Base-by-base conservation (phyloP, 768 basidiomycete species). In the Botryobasidium botryosum region DNA sequence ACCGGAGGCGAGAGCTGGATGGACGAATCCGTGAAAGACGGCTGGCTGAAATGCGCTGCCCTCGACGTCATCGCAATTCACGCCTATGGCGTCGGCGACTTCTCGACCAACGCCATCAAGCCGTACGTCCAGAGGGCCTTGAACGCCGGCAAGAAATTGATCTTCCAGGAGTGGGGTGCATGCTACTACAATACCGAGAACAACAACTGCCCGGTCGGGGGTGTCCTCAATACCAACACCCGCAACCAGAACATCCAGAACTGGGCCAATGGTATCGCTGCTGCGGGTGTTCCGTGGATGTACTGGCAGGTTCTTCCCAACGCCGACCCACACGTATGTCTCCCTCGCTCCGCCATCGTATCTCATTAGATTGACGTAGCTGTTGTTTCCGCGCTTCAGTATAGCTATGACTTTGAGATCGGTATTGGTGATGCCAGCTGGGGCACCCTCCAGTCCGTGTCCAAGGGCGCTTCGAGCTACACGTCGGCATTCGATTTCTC, bases 301-400 rank as follows among this genome's bases (percentile, higher is more conserved):
- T 64, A 64, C 48, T 64, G 64, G 62, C 56, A 65, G 47, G 56
- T 62, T 21, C 50, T 65, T 36, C 63, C 57, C 27, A 62, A 64
- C 46, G 43, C 54, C 5, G 63, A 63, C 40, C 61, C 61, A 7
- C 61, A 62, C n/a, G n/a, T 37, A 37, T 43, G 55, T 62, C 44
- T 47, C 59, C 43, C 3, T 20, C 24, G 25, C 35, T 44, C 6
- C 17, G 23, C 33, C 7, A 17, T 31, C 27, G 10, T 20, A 15
- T n/a, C n/a, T n/a, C n/a, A n/a, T n/a, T n/a, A n/a, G n/a, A n/a
- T n/a, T n/a, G 1, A n/a, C 2, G 23, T 45, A 7, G 21, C 29
- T 10, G 4, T 27, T 6, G 26, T 15, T 4, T 23, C 21, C 26
- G 21, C 17, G 15, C 6, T 35, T 4, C 33, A 44, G 28, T 35